A percentile compares a stretch with the other conserved stretches of the same genome.
phyloP scores from a whole-genome alignment of 2,329 filamentous ascomycete genomes.

The Clonostachys rhizophaga region DNA sequence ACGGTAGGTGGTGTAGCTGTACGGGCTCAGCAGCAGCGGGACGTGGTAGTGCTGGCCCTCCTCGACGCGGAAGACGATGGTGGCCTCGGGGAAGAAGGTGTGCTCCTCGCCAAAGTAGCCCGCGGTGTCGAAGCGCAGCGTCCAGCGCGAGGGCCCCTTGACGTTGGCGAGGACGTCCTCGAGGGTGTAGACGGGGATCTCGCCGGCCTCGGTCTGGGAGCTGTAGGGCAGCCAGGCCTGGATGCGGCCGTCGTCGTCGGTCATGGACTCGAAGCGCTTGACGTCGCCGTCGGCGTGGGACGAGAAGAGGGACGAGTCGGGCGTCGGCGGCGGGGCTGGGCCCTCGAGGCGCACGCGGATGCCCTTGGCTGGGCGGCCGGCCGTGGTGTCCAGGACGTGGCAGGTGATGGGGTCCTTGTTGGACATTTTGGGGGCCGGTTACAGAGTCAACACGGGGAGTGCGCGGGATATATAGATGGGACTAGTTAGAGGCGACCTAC shows the following conservation, averaged over 20 bases:
- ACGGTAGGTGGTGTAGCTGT: conserved; percentile 77
- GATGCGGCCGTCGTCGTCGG: conserved; percentile 74
- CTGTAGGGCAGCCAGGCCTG: conserved; percentile 61
- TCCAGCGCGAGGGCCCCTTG: conserved; percentile 52
- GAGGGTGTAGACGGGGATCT: conserved; percentile 54
- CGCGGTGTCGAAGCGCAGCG: conserved; percentile 67
- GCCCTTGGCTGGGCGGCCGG: conserved; percentile 61
- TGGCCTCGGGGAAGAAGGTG: conserved; percentile 58
- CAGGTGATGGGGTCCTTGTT: conserved; percentile 70
- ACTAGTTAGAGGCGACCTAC: no score
- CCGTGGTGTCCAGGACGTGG: conserved; percentile 80
- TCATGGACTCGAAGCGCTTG: conserved; percentile 58
- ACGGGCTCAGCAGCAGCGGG: conserved; percentile 71
- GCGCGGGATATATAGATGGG: no score
- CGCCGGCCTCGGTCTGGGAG: conserved; percentile 41
- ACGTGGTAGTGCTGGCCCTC: conserved; percentile 72
- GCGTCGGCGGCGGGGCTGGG: conserved; percentile 11
- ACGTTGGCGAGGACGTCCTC: conserved; percentile 47
- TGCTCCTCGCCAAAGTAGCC: conserved; percentile 63
- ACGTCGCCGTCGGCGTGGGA: conserved; percentile 25
- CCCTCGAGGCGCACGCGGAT: conserved; percentile 64
- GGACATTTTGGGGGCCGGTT: conserved; percentile 1
- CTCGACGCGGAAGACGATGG: conserved; percentile 46
- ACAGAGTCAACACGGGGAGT: no score
- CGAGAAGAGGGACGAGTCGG: conserved; percentile 12